Evolutionary conservation across 345 rosid species (phyloP).

Genomic region (Populus alba): DNA sequence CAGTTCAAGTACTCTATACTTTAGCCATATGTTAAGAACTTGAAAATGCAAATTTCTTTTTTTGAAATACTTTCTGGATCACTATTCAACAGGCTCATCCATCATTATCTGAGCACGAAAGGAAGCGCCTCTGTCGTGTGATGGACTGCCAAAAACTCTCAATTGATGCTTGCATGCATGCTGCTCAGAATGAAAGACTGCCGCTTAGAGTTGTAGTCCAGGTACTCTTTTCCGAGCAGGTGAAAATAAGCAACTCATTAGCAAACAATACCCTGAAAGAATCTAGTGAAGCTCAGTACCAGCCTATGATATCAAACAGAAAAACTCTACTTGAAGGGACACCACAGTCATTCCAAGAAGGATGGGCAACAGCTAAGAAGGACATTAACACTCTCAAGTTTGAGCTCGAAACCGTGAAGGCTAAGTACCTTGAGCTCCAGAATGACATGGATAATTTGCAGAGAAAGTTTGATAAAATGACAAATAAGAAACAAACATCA

Average conservation of each 20-base stretch:
- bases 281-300: constrained; percentile 55
- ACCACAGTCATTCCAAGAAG: constrained; percentile 96
- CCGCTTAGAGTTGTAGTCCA: constrained; percentile 90
- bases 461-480: constrained; percentile 71
- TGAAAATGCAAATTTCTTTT: neutral
- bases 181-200: constrained; percentile 91
- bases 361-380: constrained; percentile 85
- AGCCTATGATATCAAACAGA: constrained; percentile 69
- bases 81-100: constrained; percentile 74
- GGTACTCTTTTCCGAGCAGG: constrained; percentile 94
- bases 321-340: constrained; percentile 85
- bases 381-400: constrained; percentile 89
- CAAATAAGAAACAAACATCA: constrained; percentile 63
- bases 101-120: constrained; percentile 85
- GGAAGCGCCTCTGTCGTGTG: constrained; percentile 87
- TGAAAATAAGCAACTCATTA: constrained; percentile 79
- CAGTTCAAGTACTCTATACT: neutral
- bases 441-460: constrained; percentile 83
- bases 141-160: constrained; percentile 99
- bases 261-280: constrained; percentile 68
- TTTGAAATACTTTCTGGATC: neutral
- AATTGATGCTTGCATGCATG: constrained; percentile 95
- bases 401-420: constrained; percentile 79
- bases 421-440: constrained; percentile 84
- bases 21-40: too few species aligned